These are phyloP conservation scores for Phellopilus nigrolimitatus DNA, from an alignment of 1,284 basidiomycete species.

Conservation along the genomic window DNA sequence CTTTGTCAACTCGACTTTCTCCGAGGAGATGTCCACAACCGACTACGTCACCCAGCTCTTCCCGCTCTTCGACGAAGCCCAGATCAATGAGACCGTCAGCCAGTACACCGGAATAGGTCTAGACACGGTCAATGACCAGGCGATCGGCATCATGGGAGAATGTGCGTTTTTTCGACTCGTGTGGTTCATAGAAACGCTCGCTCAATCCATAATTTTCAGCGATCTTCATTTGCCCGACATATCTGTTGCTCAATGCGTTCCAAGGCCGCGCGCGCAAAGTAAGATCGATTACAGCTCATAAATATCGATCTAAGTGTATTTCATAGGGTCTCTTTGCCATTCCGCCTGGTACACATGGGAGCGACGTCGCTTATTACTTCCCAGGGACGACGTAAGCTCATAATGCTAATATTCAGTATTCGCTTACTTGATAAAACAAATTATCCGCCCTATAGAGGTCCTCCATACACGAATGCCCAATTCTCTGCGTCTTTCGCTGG, in stretches of 20 bases:
- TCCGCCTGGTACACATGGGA: slow-evolving; percentile 29
- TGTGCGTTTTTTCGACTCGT: slow-evolving; percentile 30
- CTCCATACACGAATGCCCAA: slow-evolving; percentile 32
- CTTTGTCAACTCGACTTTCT: slow-evolving; percentile 34
- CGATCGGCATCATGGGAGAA: slow-evolving; percentile 38
- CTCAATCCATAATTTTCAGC: slow-evolving; percentile 23
- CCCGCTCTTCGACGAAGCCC: slow-evolving; percentile 29
- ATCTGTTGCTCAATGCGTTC: slow-evolving; percentile 29
- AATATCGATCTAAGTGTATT: neutral
- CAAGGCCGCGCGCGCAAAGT: slow-evolving; percentile 15
- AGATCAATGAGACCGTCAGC: slow-evolving; percentile 27
- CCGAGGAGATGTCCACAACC: slow-evolving; percentile 27
- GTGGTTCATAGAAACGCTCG: too few relatives aligned
- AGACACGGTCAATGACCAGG: slow-evolving; percentile 28
- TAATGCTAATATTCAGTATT: too few relatives aligned
- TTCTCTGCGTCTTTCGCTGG: slow-evolving; percentile 38
- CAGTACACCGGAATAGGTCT: slow-evolving; percentile 28
- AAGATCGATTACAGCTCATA: too few relatives aligned
- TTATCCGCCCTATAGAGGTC: slow-evolving; percentile 16
- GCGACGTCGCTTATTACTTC: slow-evolving; percentile 31
- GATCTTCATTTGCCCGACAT: slow-evolving; percentile 34
- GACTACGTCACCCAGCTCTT: slow-evolving; percentile 36
- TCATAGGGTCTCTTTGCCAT: slow-evolving; percentile 30
- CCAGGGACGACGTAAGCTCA: slow-evolving; percentile 19
- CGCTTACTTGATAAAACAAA: slow-evolving; percentile 15